Conservation (phyloP, 352 stramenopile species). For the Globisporangium megalacanthum region DNA sequence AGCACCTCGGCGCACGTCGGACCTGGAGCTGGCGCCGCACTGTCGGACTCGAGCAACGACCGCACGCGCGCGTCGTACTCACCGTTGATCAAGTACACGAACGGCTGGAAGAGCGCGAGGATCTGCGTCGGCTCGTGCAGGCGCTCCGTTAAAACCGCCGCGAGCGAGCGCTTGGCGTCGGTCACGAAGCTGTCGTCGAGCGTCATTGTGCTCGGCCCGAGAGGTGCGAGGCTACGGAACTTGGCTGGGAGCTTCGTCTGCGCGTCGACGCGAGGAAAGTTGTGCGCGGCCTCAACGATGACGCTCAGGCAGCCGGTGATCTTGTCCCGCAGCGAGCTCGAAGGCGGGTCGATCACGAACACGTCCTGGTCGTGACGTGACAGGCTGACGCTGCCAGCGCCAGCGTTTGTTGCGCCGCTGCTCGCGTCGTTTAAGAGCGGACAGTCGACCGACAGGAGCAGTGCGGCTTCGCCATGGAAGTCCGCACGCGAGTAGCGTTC, state of each 20-base stretch:
- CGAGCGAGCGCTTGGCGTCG: conserved; percentile 54
- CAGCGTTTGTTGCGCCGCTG: conserved; percentile 6
- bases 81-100: conserved; percentile 74
- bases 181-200: conserved; percentile 77
- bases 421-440: conserved; percentile 6
- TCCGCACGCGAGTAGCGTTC: conserved; percentile 46
- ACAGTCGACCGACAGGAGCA: conserved; percentile 62
- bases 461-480: conserved; percentile 51
- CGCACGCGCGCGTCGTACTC: conserved; percentile 65
- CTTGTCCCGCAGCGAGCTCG: conserved; percentile 50
- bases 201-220: conserved; percentile 82
- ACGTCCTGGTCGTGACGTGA: conserved; percentile 18
- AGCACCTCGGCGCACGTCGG: conserved; percentile 42
- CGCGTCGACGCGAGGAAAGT: conserved; percentile 86
- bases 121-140: conserved; percentile 63
- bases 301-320: conserved; percentile 54
- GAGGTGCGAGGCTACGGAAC: conserved; percentile 46
- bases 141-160: conserved; percentile 53
- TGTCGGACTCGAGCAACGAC: conserved; percentile 31
- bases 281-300: conserved; percentile 78
- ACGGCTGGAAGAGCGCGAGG: conserved; percentile 68
- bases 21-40: not conserved
- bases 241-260: conserved; percentile 68
- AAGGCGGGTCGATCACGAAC: conserved; percentile 62
- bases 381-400: not conserved